Evolutionary conservation across 2,329 filamentous ascomycete genomes (phyloP), one percentile per base, ranked within the genome.

Genomic region (Hypoxylon sp.): DNA sequence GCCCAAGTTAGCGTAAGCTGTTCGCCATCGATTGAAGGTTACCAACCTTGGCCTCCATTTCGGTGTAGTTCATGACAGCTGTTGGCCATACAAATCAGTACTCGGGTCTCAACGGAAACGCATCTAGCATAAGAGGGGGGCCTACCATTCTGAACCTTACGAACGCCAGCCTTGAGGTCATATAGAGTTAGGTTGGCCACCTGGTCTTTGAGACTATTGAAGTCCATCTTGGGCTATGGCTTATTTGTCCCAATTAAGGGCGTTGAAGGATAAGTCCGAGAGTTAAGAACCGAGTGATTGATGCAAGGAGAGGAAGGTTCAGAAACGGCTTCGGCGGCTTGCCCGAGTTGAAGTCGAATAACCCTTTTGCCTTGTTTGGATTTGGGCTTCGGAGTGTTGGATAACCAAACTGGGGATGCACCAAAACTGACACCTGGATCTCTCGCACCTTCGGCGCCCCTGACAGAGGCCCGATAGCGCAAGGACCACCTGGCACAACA

Each of bases 51-150:
- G 88, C 81, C 83, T 97, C 93, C 92, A 96, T 95, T 79, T 98
- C 95, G 46, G 95, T 97, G 81, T 95, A 97, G 83, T 97, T 98
- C 95, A 98, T 97, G 68, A 97, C 94, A 73, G 94, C 94, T 97
- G 20, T n/a, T n/a, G 11, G 58, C 14, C 42, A 53, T 35, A 42
- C n/a, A 3, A 42, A 30, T 72, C n/a, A 70, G 48, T 35, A 63
- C 49, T 7, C 13, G 6, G 10, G 22, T 40, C 37, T 20, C 44
- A 13, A 31, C 17, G 11, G 25, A 40, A 40, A 25, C n/a, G 27
- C 44, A 14, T 37, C 13, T 7, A 33, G 11, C 2, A 17, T n/a
- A 17, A 20, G 35, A 48, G 5, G 46, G 6, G 40, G 6, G 17
- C 69, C 66, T 62, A 97, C 95, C 95, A 95, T 98, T 98, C 79